Base-by-base conservation (phyloP, 768 basidiomycete genomes). In the Mycena belliarum region DNA sequence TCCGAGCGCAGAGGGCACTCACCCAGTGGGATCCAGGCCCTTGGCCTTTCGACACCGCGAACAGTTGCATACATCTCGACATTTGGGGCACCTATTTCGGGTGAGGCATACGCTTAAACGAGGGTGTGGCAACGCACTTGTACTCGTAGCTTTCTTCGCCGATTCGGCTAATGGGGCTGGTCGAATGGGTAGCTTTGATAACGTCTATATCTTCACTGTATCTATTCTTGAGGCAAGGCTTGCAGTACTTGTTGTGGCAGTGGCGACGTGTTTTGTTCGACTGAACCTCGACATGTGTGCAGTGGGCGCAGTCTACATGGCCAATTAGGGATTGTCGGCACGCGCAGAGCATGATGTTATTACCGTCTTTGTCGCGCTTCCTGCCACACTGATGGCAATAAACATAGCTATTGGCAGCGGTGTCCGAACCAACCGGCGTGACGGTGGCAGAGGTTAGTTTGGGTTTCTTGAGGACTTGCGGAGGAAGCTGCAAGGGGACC, bases 341-440 rank as follows among this genome's bases (percentile, higher is more conserved):
- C 54, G 38, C 48, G 59, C 16, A 47, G 10, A 42, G 55, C 55
- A 57, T 24, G 49, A 55, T 48, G 42, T 21, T 48, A 40, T 21
- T 21, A 68, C 77, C 72, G 44, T 72, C 66, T 26, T 69, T 66
- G 62, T 83, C 83, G 49, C 83, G 82, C 63, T 86, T 88, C 67
- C 79, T 80, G 60, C 76, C 77, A 70, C 90, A 90, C 65, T 90
- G 89, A 68, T 90, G 90, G 62, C 90, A 91, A 62, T 85, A 82
- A 48, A 82, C 70, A 68, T 77, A 66, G 65, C 79, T 12, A 61
- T 42, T 48, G 63, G 21, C 49, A 47, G 57, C 12, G 32, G 21
- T 45, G 21, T 56, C 61, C 53, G 58, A 49, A 29, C 63, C 41
- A 18, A 49, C 32, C 49, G 67, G 65, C 42, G 57, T 49, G 46